Evolutionary conservation across 495 filamentous ascomycete genomes (phyloP).

Genomic region (Rostrohypoxylon terebratum): DNA sequence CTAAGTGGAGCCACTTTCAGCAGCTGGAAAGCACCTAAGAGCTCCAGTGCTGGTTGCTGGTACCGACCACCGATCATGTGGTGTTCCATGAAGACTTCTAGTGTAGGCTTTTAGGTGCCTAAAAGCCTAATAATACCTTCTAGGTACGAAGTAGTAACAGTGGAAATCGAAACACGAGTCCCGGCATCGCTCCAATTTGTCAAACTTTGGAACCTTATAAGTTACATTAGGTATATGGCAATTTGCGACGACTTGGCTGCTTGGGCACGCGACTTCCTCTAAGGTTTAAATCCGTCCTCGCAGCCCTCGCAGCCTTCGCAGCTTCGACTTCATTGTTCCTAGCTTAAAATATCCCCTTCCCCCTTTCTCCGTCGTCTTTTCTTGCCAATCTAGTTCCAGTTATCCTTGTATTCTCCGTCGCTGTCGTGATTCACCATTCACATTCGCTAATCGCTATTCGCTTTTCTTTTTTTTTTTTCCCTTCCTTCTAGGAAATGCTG

Average conservation of each 20-base stretch:
- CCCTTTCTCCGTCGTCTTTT: background rate
- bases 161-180: background rate
- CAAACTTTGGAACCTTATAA: background rate
- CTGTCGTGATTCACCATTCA: background rate
- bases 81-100: no score
- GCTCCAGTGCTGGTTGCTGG: no score
- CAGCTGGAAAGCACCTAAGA: no score
- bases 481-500: constrained; percentile 39
- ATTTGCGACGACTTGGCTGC: no score
- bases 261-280: constrained; percentile 29
- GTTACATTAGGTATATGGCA: background rate
- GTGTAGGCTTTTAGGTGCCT: background rate
- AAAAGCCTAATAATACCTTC: no score
- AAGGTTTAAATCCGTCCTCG: background rate
- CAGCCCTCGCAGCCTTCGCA: background rate
- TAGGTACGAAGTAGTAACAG: no score
- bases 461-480: background rate
- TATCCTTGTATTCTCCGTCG: background rate
- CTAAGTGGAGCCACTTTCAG: no score
- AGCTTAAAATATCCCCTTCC: background rate
- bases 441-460: no score
- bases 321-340: background rate
- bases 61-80: no score
- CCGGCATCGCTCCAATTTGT: constrained; percentile 4
- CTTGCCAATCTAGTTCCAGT: background rate